Percentiles rank a stretch among this genome's conserved stretches.
phyloP scores from a whole-genome alignment of 495 filamentous ascomycete genomes.

The Terfezia claveryi region DNA sequence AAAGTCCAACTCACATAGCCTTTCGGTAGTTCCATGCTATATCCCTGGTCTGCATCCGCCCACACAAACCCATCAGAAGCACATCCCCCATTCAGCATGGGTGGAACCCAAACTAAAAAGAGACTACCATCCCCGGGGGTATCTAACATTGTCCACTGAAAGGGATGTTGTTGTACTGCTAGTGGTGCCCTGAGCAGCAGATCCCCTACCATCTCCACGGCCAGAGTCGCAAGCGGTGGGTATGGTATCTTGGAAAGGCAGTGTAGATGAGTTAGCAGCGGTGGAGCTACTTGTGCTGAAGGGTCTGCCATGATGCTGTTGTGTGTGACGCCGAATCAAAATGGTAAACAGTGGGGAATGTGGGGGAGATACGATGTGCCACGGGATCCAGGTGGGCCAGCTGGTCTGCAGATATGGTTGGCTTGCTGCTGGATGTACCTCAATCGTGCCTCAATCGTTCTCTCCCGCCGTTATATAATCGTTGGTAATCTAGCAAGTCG shows the following conservation, averaged over 20 bases:
- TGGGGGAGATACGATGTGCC: too few species aligned
- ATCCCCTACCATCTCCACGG: conserved; percentile 11
- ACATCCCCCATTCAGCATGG: conserved; percentile 36
- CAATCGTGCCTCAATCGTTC: too few species aligned
- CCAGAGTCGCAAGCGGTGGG: conserved; percentile 8
- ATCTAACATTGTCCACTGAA: conserved; percentile 82
- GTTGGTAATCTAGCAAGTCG: too few species aligned
- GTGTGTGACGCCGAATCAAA: too few species aligned
- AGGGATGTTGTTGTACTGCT: conserved; percentile 25
- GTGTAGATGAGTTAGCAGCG: conserved; percentile 14
- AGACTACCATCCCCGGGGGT: conserved; percentile 58
- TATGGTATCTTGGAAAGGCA: conserved; percentile 13
- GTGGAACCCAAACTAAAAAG: conserved; percentile 70
- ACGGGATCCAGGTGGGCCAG: too few species aligned
- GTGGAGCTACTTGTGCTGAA: conserved; percentile 10
- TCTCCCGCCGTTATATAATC: too few species aligned
- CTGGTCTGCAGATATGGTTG: too few species aligned
- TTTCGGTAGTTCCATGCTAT: conserved; percentile 1
- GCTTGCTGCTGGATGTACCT: too few species aligned
- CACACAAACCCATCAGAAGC: conserved; percentile 85
- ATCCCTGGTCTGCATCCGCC: conserved; percentile 41
- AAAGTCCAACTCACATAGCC: background rate
- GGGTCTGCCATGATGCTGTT: conserved; percentile 8
- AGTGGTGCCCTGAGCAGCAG: conserved; percentile 11
- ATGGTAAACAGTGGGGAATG: too few species aligned